Evolutionary conservation across 2,329 filamentous ascomycete species (phyloP).

Genomic region (Monilinia fructicola): DNA sequence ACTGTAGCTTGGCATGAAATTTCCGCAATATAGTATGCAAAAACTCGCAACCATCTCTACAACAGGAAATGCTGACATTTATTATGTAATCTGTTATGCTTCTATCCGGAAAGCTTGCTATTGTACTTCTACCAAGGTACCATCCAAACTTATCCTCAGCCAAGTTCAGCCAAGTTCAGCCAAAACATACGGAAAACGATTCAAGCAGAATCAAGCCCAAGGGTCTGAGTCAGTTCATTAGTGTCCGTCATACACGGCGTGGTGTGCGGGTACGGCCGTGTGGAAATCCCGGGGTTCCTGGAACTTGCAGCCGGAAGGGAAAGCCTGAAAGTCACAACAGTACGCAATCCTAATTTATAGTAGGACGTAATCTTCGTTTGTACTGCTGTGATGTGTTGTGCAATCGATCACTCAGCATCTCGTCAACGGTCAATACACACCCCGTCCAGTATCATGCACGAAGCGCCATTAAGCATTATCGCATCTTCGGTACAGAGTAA

Average conservation of each 20-base stretch:
- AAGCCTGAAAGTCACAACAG: slow-evolving; percentile 22
- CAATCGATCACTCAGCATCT: slow-evolving; percentile 17
- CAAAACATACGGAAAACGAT: neutral
- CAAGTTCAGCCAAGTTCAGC: slow-evolving; percentile 9
- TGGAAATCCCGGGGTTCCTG: slow-evolving; percentile 23
- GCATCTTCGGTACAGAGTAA: slow-evolving; percentile 14
- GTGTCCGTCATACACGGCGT: slow-evolving; percentile 4
- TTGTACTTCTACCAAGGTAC: slow-evolving; percentile 1
- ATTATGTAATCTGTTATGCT: slow-evolving; percentile 19
- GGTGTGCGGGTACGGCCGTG: slow-evolving; percentile 23
- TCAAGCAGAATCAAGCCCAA: neutral
- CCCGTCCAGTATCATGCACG: slow-evolving; percentile 12
- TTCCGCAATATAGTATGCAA: neutral
- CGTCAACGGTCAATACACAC: slow-evolving; percentile 15
- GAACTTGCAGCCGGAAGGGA: slow-evolving; percentile 24
- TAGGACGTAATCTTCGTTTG: slow-evolving; percentile 24
- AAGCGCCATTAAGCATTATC: slow-evolving; percentile 20
- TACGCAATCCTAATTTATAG: slow-evolving; percentile 19
- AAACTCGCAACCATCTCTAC: slow-evolving; percentile 21
- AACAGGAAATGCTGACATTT: slow-evolving; percentile 22
- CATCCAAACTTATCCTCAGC: slow-evolving; percentile 4
- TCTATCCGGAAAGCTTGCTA: slow-evolving; percentile 7
- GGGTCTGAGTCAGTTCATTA: slow-evolving; percentile 1
- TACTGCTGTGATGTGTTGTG: slow-evolving; percentile 19
- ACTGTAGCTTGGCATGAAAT: neutral